Conservation (phyloP, 768 basidiomycete genomes). For the Mycena haematopus region DNA sequence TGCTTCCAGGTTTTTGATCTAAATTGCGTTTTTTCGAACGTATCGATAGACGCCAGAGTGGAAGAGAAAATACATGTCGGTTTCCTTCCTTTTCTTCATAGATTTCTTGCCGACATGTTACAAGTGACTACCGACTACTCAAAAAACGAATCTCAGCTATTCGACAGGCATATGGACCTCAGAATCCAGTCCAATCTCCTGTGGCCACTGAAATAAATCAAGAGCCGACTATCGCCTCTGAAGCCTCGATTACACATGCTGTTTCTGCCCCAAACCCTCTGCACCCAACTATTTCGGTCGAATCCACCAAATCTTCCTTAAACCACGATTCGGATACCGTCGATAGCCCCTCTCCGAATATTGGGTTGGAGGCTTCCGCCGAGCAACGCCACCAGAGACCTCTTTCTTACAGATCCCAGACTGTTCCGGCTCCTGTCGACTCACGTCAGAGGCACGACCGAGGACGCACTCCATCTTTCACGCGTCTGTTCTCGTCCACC, state of each 20-base stretch:
- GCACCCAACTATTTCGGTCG: conserved; percentile 17
- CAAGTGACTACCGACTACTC: conserved; percentile 74
- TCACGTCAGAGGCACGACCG: not conserved
- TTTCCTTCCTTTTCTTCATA: conserved; percentile 9
- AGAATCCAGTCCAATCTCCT: conserved; percentile 33
- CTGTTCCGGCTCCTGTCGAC: conserved; percentile 7
- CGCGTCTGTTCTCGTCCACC: conserved; percentile 22
- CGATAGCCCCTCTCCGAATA: not conserved
- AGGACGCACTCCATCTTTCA: conserved; percentile 19
- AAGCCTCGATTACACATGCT: conserved; percentile 24
- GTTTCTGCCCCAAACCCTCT: conserved; percentile 9
- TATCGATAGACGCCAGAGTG: conserved; percentile 70
- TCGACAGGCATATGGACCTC: conserved; percentile 42
- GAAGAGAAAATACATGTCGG: conserved; percentile 66
- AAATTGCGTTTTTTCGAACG: not conserved
- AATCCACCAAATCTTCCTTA: not conserved
- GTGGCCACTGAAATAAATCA: conserved; percentile 32
- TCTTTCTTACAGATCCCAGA: conserved; percentile 1
- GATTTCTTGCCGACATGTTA: conserved; percentile 6
- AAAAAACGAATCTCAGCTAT: conserved; percentile 71
- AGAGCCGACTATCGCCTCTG: conserved; percentile 23
- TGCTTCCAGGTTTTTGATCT: not conserved
- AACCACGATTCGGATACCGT: not conserved
- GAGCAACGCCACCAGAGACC: not conserved
- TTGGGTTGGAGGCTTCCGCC: not conserved